Conservation (phyloP, 1,139 yeast genomes). For the Blastobotrys persicus region DNA sequence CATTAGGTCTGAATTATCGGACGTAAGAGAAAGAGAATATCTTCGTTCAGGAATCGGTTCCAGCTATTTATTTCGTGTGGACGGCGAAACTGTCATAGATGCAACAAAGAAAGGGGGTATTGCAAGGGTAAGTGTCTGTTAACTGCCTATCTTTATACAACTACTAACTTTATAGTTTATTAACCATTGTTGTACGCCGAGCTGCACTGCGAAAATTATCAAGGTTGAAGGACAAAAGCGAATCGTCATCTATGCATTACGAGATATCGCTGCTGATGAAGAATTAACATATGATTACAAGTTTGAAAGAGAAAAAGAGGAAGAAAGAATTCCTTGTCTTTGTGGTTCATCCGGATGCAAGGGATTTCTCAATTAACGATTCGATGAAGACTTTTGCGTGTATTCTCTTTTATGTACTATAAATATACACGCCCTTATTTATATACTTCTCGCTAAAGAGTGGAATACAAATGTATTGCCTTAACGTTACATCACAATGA, state of each 20-base stretch:
- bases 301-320: constrained; percentile 90
- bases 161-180: constrained; percentile 51
- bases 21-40: constrained; percentile 83
- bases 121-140: constrained; percentile 43
- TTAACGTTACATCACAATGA: no score
- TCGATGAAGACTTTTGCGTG: constrained; percentile 3
- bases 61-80: constrained; percentile 85
- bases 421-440: not conserved
- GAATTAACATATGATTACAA: constrained; percentile 95
- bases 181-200: constrained; percentile 96
- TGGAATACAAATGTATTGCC: not conserved
- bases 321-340: constrained; percentile 83
- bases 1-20: constrained; percentile 92
- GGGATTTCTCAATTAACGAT: constrained; percentile 70
- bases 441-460: not conserved
- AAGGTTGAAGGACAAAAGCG: constrained; percentile 92
- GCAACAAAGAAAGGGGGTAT: constrained; percentile 97
- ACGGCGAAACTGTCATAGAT: constrained; percentile 92
- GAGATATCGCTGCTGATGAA: constrained; percentile 72
- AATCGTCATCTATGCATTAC: constrained; percentile 88
- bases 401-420: not conserved
- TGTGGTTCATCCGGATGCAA: constrained; percentile 96
- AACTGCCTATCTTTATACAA: constrained; percentile 38
- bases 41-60: constrained; percentile 93
- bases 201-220: constrained; percentile 94